Evolutionary conservation across 2,329 filamentous ascomycete genomes (phyloP).

Genomic region (Cercospora sp.): DNA sequence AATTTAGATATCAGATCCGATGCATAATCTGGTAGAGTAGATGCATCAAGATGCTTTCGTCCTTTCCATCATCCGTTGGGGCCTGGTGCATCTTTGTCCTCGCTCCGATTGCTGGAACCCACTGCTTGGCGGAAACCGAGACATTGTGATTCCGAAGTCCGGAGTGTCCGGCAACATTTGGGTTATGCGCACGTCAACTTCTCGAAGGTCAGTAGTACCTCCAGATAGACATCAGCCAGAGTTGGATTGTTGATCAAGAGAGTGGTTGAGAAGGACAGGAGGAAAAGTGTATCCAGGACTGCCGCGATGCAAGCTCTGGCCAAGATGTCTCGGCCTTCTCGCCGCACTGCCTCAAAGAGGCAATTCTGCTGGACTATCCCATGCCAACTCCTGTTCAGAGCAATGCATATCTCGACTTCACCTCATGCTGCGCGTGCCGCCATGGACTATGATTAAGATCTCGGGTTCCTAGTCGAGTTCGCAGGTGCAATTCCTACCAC

Average conservation of each 20-base stretch:
- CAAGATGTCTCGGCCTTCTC: not conserved
- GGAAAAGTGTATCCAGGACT: not conserved
- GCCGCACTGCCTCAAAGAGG: not conserved
- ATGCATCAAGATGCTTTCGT: conserved; percentile 6
- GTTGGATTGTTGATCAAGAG: not conserved
- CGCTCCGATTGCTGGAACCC: not conserved
- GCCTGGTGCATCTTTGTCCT: conserved; percentile 1
- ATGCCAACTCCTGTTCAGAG: not conserved
- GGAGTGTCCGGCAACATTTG: not conserved
- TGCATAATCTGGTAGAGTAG: not conserved
- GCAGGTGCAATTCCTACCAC: not conserved
- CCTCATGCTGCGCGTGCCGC: not conserved
- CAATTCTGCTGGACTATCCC: not conserved
- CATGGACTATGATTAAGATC: not conserved
- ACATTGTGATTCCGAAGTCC: not conserved
- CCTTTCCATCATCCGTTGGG: not conserved
- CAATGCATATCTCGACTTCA: not conserved
- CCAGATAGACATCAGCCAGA: not conserved
- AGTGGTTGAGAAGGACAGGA: not conserved
- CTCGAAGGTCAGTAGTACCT: not conserved
- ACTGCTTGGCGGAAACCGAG: not conserved
- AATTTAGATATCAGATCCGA: not conserved
- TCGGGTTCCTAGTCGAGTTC: not conserved
- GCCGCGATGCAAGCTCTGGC: not conserved
- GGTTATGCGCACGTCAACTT: not conserved